phyloP scores from a whole-genome alignment of 176 grass and related monocot species.

The Zizania latifolia region DNA sequence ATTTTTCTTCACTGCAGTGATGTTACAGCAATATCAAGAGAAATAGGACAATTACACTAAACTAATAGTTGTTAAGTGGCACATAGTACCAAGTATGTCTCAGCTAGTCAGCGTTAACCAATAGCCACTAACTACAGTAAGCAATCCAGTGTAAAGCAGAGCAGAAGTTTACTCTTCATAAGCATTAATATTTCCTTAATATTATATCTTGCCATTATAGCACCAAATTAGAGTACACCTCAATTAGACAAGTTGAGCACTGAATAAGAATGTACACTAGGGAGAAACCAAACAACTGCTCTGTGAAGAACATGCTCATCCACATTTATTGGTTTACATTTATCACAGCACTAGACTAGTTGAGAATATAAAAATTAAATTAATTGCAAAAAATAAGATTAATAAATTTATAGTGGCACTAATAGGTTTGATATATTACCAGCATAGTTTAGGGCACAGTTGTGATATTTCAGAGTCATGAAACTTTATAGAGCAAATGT shows the following conservation, averaged over 20 bases:
- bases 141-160: not conserved
- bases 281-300: not conserved
- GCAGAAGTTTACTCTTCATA: not conserved
- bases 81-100: constrained; percentile 6
- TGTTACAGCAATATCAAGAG: not conserved
- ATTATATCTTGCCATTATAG: not conserved
- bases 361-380: not conserved
- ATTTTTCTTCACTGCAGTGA: not conserved
- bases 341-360: not conserved
- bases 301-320: not conserved
- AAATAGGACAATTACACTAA: not conserved
- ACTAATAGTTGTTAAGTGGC: not conserved
- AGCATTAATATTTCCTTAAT: too few species aligned
- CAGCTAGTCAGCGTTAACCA: not conserved
- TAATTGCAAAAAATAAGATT: not conserved
- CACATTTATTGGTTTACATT: not conserved
- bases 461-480: not conserved
- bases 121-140: not conserved
- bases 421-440: not conserved
- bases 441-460: not conserved
- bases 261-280: not conserved
- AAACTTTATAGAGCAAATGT: not conserved
- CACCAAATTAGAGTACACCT: not conserved
- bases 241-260: not conserved
- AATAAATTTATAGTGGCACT: not conserved